Evolutionary conservation across 768 basidiomycete genomes (phyloP), one percentile per base, ranked within the genome.

Genomic region (Pulveroboletus sp.): DNA sequence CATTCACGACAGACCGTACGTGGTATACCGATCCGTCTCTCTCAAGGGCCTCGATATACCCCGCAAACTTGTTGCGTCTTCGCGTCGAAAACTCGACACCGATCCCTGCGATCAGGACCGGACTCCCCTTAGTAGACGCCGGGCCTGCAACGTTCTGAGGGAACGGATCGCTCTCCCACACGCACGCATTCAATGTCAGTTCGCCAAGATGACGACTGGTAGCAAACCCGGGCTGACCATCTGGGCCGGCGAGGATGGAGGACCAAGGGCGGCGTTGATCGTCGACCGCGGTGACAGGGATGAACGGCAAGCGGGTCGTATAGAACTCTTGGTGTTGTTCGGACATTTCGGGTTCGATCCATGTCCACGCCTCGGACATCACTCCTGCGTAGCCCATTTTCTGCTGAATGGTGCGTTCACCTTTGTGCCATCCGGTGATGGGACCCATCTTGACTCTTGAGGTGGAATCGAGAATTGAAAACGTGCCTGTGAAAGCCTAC

Each of bases 41-140:
- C 36, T 71, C 62, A 16, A 76, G 46, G 7, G 61, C 66, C 6
- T 68, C 57, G 10, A 82, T 63, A 19, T 62, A 63, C 14, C 84
- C 84, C 0, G 81, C 82, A 50, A 85, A 78, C 60, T 85, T 85
- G 55, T 82, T 83, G 47, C 84, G 72, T 53, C 80, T 62, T 19
- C 84, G 64, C 3, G 81, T 84, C 27, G 74, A 65, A 43, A 81
- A 74, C 49, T 85, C 79, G 40, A 85, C 72, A 1, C 82, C 84
- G 34, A 85, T 78, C 0, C 84, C 82, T 5, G 80, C 81, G 16
- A 80, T 67, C 19, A 82, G 61, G 50, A 66, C 64, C 1, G 57
- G 53, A 4, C 17, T 13, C 2, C 31, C 39, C 12, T 6, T 47
- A 13, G 52, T 47, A 13, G 52, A 32, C 6, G 45, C 23, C 10